These are phyloP conservation scores for Nasturtium officinale DNA, from an alignment of 345 rosid species.

Conservation along the genomic window DNA sequence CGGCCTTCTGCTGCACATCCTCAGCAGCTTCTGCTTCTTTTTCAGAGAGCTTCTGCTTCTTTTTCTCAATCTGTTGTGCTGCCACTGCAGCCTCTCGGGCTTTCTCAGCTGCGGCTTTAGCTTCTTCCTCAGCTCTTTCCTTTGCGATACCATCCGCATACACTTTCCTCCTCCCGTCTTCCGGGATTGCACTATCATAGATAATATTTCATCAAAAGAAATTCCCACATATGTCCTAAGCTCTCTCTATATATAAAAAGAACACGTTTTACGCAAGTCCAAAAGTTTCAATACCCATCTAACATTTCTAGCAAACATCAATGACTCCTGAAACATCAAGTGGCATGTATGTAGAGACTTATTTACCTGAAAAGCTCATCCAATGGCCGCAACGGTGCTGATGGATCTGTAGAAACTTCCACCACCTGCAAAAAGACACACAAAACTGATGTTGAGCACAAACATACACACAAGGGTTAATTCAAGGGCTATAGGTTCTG, in stretches of 20 bases:
- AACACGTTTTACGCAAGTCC: background rate
- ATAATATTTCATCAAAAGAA: background rate
- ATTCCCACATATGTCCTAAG: background rate
- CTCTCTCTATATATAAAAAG: background rate
- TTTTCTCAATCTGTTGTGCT: slow-evolving; percentile 34
- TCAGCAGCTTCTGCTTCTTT: slow-evolving; percentile 60
- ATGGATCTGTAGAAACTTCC: slow-evolving; percentile 73
- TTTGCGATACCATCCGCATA: slow-evolving; percentile 68
- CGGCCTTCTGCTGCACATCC: slow-evolving; percentile 65
- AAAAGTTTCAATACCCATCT: background rate
- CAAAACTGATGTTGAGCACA: background rate
- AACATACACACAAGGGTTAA: background rate
- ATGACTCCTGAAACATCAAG: background rate
- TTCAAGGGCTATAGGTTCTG: background rate
- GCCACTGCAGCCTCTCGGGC: slow-evolving; percentile 62
- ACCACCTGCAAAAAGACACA: slow-evolving; percentile 60
- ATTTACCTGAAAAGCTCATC: slow-evolving; percentile 85
- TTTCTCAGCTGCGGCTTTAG: slow-evolving; percentile 56
- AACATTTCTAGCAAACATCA: background rate
- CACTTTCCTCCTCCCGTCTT: slow-evolving; percentile 81
- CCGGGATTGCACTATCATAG: slow-evolving; percentile 65
- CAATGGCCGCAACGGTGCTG: slow-evolving; percentile 63
- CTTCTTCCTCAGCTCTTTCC: slow-evolving; percentile 73
- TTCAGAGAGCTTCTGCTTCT: background rate
- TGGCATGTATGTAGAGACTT: background rate